Evolutionary conservation across 768 basidiomycete genomes (phyloP).

Genomic region (Butyriboletus loyo): DNA sequence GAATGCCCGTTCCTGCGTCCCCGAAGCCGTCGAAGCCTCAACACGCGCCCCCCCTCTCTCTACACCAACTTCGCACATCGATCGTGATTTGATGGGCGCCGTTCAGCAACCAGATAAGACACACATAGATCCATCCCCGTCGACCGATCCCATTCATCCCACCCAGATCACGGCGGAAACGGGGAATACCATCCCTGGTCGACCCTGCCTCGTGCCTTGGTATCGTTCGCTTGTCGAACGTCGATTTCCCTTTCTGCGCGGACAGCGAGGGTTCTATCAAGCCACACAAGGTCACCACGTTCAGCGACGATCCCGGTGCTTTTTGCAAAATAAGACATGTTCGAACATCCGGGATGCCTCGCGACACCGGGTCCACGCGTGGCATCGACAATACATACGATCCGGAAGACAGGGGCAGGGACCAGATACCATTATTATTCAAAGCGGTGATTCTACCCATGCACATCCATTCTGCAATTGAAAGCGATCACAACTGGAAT

Average conservation of each 20-base stretch:
- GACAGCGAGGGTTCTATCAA: conserved; percentile 7
- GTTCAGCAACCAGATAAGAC: conserved; percentile 1
- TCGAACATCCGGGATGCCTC: neutral
- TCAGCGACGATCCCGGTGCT: conserved; percentile 19
- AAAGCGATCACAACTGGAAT: conserved; percentile 5
- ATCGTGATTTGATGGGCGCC: conserved; percentile 24
- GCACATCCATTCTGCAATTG: neutral
- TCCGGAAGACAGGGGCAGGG: neutral
- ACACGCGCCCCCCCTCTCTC: conserved; percentile 12
- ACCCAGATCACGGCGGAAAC: conserved; percentile 24
- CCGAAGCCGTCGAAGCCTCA: conserved; percentile 12
- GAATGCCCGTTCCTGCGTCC: conserved; percentile 15
- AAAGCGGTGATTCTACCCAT: neutral
- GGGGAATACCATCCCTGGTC: conserved; percentile 19
- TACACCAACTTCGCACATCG: conserved; percentile 12
- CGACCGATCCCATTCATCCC: neutral
- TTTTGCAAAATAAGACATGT: neutral
- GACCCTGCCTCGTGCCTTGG: conserved; percentile 22
- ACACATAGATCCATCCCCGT: neutral
- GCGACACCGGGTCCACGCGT: neutral
- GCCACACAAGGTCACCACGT: conserved; percentile 13
- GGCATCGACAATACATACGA: neutral
- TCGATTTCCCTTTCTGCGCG: conserved; percentile 24
- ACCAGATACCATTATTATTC: neutral
- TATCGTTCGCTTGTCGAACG: neutral